Evolutionary conservation across 345 rosid genomes (phyloP), one percentile per base, ranked within the genome.

Genomic region (Mallotus nudiflorus): DNA sequence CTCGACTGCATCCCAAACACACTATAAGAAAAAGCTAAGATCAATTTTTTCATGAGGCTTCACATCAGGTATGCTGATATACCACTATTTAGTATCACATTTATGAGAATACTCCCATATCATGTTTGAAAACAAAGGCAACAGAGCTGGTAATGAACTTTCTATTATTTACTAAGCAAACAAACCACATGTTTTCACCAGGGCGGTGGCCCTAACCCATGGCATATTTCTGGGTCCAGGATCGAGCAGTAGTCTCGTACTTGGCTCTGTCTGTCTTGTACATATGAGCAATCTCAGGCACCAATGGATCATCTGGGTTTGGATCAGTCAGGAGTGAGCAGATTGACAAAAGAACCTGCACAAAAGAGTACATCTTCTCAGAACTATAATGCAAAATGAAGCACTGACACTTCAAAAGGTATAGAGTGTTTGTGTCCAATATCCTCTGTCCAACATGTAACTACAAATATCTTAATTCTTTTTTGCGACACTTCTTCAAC

Each of bases 261-360:
- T 70, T 70, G 67, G 60, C 60, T 39, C 67, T 61, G 39, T 71
- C 74, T 5, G 68, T 71, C 67, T 71, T 62, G 62, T 71, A 62
- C 61, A 71, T 51, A 62, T 62, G 74, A 62, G 74, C 74, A 25
- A 71, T 52, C 60, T 71, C 74, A 52, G 74, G 74, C 67, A 71
- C 67, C 42, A 71, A n/a, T 2, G 74, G 74, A 42, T 71, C 74
- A 52, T 71, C 74, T 40, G 74, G 74, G 52, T 71, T 62, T 27
- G 74, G 74, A 62, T 71, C 74, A 8, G 74, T 71, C 61, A 71
- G 52, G 52, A 70, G 67, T 18, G 67, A 61, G n/a, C 73, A 70
- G 28, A 70, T 70, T 4, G 68, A 71, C 74, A 71, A 31, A 13
- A 67, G 71, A 40, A 67, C 71, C 71, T 67, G 57, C 11, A 42